Evolutionary conservation across 768 basidiomycete species (phyloP), one percentile per base, ranked within the genome.

Genomic region (Boletus huronensis): DNA sequence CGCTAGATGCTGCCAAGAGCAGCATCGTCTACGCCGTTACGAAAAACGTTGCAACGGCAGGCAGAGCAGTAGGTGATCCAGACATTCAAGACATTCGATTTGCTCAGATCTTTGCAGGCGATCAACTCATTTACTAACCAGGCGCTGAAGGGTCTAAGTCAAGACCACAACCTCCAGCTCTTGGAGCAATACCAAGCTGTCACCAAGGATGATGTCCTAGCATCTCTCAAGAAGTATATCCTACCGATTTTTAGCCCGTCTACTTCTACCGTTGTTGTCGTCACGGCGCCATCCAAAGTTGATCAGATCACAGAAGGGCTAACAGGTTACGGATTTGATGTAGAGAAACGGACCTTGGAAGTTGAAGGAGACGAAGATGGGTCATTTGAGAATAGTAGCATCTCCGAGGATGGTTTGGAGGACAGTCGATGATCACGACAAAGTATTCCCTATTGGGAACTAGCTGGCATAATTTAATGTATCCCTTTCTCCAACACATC

Each of bases 1-100:
- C 84, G 9, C 73, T 98, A 35, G 94, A 98, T 61, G 88, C 91
- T 0, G 92, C 94, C 5, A 93, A 96, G 76, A 94, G 91, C 59
- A 89, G 84, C 45, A 87, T 97, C 58, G 94, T 97, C 5, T 98
- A 85, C 64, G 78, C 79, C 8, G 87, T 94, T 10, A 83, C 94
- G 0, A 83, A 84, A 64, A 78, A 80, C 42, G 89, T 96, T 21
- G 87, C 93, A 19, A 96, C 93, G 4, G 83, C 90, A 28, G 82
- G 83, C n/a, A 82, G 87, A 61, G 96, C 96, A 40, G 95, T 94
- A 71, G 69, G 87, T 73, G 32, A 23, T 43, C 35, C 39, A 44
- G 19, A 16, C 13, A 13, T 34, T 25, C 28, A 23, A 3, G n/a
- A 23, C 44, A 55, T 35, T 54, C 19, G 14, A 59, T 23, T 49